Percentiles rank a stretch among this genome's conserved stretches.
Evolutionary conservation across 2,329 filamentous ascomycete species (phyloP).

Genomic region (Arthrobotrys sphaeroides): DNA sequence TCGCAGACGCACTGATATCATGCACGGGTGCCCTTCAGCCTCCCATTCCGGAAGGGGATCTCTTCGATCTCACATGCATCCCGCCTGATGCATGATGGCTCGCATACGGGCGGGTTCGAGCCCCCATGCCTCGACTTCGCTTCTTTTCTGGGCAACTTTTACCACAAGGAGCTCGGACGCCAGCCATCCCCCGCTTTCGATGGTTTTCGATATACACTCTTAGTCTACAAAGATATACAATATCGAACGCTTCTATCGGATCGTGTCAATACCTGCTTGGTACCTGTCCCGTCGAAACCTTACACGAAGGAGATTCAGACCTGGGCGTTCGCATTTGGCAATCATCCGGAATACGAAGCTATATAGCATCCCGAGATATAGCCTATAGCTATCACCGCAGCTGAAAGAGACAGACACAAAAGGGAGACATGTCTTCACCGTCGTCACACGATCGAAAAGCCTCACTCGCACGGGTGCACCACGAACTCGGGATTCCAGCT

Average conservation of each 20-base stretch:
- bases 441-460: not conserved
- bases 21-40: not conserved
- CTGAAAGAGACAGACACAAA: not conserved
- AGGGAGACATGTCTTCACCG: not conserved
- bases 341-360: slow-evolving; percentile 19
- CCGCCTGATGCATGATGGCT: slow-evolving; percentile 11
- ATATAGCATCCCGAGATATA: not conserved
- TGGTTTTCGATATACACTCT: slow-evolving; percentile 4
- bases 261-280: not conserved
- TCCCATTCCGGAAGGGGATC: not conserved
- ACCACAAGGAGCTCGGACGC: not conserved
- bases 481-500: slow-evolving; percentile 60
- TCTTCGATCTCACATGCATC: slow-evolving; percentile 8
- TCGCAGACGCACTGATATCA: not conserved
- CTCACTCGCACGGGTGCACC: slow-evolving; percentile 22
- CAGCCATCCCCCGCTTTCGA: not conserved
- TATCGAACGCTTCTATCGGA: slow-evolving; percentile 13
- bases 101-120: not conserved
- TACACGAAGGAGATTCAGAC: slow-evolving; percentile 1
- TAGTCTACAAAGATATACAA: not conserved
- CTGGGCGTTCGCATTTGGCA: slow-evolving; percentile 10
- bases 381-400: not conserved
- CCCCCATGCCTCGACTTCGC: slow-evolving; percentile 2
- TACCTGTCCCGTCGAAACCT: slow-evolving; percentile 3
- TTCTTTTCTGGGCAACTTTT: slow-evolving; percentile 27